Percentiles rank a stretch among this genome's conserved stretches.
phyloP scores from a whole-genome alignment of 139 green algal genomes.

The Spirogloea muscicola region DNA sequence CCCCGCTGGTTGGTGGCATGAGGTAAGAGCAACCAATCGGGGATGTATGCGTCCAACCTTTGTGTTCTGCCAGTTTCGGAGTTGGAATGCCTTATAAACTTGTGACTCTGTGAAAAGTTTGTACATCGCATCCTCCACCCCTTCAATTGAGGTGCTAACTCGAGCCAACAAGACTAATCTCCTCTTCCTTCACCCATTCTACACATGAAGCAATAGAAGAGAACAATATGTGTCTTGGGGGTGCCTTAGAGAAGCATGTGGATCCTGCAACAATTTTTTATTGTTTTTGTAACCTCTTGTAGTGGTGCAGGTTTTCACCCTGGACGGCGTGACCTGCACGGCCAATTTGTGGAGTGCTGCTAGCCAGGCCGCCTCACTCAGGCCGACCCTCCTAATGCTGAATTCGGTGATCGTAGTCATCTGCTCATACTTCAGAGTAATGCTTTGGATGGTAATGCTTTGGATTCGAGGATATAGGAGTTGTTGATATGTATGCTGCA shows the following conservation, averaged over 20 bases:
- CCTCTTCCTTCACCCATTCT: neutral
- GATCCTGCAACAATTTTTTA: neutral
- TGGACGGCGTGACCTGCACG: neutral
- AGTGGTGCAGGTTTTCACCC: conserved; percentile 11
- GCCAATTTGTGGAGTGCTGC: conserved; percentile 4
- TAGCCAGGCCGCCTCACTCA: neutral
- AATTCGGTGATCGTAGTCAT: no score
- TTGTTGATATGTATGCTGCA: no score
- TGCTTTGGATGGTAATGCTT: no score
- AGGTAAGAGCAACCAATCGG: conserved; percentile 20
- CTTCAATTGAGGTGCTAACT: neutral
- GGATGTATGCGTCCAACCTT: no score
- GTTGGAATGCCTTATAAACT: neutral
- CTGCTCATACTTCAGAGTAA: no score
- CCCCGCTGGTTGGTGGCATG: conserved; percentile 32
- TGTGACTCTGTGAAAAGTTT: neutral
- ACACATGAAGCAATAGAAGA: neutral
- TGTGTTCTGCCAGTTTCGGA: neutral
- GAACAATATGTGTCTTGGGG: neutral
- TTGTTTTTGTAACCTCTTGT: neutral
- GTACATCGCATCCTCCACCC: neutral
- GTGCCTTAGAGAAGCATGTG: neutral
- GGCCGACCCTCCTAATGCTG: conserved; percentile 17
- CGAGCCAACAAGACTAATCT: no score
- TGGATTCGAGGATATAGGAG: no score